Conservation (phyloP, 139 green algal genomes). For the Volvox reticuliferus region DNA sequence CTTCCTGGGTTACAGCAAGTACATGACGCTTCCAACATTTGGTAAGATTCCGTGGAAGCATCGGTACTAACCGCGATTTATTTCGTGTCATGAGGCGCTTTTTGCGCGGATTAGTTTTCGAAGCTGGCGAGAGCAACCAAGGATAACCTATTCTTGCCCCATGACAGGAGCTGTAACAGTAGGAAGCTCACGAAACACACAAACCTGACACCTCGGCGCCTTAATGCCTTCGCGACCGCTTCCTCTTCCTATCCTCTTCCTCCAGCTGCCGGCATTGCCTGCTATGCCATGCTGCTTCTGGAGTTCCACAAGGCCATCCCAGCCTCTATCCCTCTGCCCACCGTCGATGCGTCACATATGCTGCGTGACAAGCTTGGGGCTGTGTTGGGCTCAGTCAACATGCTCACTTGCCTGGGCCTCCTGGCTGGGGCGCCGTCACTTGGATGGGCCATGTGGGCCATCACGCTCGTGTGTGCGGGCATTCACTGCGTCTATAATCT, state of each 20-base stretch:
- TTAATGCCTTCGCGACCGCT: background rate
- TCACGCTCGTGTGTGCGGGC: slow-evolving; percentile 58
- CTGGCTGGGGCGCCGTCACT: slow-evolving; percentile 60
- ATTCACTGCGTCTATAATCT: slow-evolving; percentile 54
- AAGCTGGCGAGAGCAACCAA: no score
- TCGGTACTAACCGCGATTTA: no score
- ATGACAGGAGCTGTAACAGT: no score
- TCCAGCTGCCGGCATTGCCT: slow-evolving; percentile 43
- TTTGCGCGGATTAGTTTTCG: no score
- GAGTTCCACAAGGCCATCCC: slow-evolving; percentile 41
- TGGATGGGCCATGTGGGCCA: slow-evolving; percentile 55
- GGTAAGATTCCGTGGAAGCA: slow-evolving; percentile 39
- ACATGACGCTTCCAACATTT: slow-evolving; percentile 63
- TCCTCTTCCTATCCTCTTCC: background rate
- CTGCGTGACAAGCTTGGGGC: slow-evolving; percentile 54
- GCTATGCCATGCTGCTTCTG: slow-evolving; percentile 43
- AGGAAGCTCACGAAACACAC: no score
- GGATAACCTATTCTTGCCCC: no score
- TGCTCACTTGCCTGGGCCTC: slow-evolving; percentile 56
- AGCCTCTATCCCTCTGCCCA: slow-evolving; percentile 42
- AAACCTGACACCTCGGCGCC: background rate
- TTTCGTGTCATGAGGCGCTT: no score
- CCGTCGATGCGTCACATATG: slow-evolving; percentile 37
- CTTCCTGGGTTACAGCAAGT: slow-evolving; percentile 62
- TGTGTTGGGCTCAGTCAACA: slow-evolving; percentile 35